These are phyloP conservation scores for Aspergillus funiculosus DNA, from an alignment of 495 filamentous ascomycete species.

Conservation along the genomic window DNA sequence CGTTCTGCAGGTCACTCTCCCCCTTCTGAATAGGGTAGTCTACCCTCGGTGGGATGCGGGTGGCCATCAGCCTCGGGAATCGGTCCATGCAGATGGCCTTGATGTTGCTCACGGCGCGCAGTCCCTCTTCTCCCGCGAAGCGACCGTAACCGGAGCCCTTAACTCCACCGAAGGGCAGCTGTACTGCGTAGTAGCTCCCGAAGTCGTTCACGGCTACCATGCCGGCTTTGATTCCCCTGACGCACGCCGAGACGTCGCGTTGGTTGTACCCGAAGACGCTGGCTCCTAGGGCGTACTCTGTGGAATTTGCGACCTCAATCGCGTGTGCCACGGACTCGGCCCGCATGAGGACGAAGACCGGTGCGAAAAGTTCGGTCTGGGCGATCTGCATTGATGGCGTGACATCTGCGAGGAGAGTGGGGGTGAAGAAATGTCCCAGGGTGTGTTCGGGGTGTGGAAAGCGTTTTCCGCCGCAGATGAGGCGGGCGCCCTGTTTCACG, in stretches of 20 bases:
- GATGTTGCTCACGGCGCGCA: slow-evolving; percentile 74
- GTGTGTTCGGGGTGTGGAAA: slow-evolving; percentile 62
- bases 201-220: slow-evolving; percentile 97
- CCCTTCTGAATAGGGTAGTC: slow-evolving; percentile 67
- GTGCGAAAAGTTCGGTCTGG: slow-evolving; percentile 86
- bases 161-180: slow-evolving; percentile 87
- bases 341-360: slow-evolving; percentile 77
- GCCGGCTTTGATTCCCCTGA: slow-evolving; percentile 66
- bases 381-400: slow-evolving; percentile 74
- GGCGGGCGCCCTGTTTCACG: slow-evolving; percentile 66
- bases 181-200: slow-evolving; percentile 82
- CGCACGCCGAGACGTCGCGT: slow-evolving; percentile 50
- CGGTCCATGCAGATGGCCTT: slow-evolving; percentile 82
- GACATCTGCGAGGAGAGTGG: slow-evolving; percentile 85
- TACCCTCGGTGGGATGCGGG: slow-evolving; percentile 69
- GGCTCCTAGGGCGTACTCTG: slow-evolving; percentile 70
- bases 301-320: slow-evolving; percentile 68
- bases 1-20: slow-evolving; percentile 45
- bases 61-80: slow-evolving; percentile 51
- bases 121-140: slow-evolving; percentile 86
- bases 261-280: slow-evolving; percentile 67
- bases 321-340: slow-evolving; percentile 55
- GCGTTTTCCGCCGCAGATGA: slow-evolving; percentile 76
- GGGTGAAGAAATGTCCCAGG: slow-evolving; percentile 82
- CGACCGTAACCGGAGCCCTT: slow-evolving; percentile 85